phyloP scores from a whole-genome alignment of 164 flowering plant genomes.

The Platanus orientalis region DNA sequence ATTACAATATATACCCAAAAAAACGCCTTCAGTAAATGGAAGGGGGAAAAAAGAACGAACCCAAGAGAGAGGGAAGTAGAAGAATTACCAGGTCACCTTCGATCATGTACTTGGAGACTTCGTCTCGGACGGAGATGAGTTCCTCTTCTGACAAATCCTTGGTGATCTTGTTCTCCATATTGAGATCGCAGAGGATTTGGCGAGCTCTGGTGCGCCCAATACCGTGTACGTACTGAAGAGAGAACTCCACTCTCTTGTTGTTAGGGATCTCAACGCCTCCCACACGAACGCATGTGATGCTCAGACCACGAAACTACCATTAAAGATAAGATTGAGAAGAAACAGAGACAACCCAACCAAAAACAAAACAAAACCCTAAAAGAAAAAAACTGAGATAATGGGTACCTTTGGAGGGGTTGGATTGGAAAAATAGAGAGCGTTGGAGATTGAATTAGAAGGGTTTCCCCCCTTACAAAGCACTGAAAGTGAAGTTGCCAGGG shows the following conservation, averaged over 20 bases:
- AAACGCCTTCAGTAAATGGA: too few relatives aligned
- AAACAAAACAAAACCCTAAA: too few relatives aligned
- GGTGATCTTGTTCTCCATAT: slow-evolving; percentile 73
- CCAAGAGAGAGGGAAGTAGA: not conserved
- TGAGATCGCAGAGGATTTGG: slow-evolving; percentile 61
- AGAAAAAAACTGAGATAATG: not conserved
- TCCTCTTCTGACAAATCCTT: slow-evolving; percentile 82
- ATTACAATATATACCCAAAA: not conserved
- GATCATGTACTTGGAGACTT: slow-evolving; percentile 88
- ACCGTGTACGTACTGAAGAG: slow-evolving; percentile 92
- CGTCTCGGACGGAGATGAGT: slow-evolving; percentile 65
- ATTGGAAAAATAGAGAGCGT: slow-evolving; percentile 24
- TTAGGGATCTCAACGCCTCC: slow-evolving; percentile 97
- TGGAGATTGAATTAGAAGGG: slow-evolving; percentile 23
- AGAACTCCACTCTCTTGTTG: slow-evolving; percentile 76
- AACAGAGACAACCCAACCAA: not conserved
- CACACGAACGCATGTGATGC: slow-evolving; percentile 76
- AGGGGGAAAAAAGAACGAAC: not conserved
- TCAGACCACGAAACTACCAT: slow-evolving; percentile 46
- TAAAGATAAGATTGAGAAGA: not conserved
- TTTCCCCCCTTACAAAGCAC: slow-evolving; percentile 36
- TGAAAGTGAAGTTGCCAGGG: slow-evolving; percentile 57
- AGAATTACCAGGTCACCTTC: slow-evolving; percentile 85
- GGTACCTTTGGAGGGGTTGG: slow-evolving; percentile 48
- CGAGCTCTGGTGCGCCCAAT: slow-evolving; percentile 70